A percentile compares a stretch with the other conserved stretches of the same genome.
These are phyloP conservation scores for Vinca minor DNA, from an alignment of 257 asterid species.

Conservation along the genomic window DNA sequence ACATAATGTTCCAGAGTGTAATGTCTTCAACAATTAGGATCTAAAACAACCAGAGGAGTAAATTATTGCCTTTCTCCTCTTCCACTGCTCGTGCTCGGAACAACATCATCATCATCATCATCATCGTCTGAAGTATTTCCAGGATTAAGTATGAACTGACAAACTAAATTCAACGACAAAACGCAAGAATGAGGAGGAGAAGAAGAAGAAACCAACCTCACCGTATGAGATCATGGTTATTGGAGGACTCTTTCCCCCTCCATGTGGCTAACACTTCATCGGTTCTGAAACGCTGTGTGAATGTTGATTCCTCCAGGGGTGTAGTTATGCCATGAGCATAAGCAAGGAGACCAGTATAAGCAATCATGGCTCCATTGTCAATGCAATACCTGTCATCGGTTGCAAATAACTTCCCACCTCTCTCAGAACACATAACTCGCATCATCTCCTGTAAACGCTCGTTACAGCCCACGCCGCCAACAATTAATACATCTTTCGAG, in stretches of 20 bases:
- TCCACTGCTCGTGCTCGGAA: too few relatives aligned
- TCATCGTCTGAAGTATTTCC: too few relatives aligned
- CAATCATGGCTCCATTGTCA: slow-evolving; percentile 98
- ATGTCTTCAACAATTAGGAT: too few relatives aligned
- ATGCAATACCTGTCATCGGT: slow-evolving; percentile 91
- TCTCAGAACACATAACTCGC: slow-evolving; percentile 84
- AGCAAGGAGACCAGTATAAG: slow-evolving; percentile 87
- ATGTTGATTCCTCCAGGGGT: slow-evolving; percentile 72
- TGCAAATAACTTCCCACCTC: slow-evolving; percentile 76
- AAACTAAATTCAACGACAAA: too few relatives aligned
- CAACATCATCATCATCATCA: too few relatives aligned
- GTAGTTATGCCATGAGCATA: slow-evolving; percentile 70
- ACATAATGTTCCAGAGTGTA: too few relatives aligned
- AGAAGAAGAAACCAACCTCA: slow-evolving; percentile 1
- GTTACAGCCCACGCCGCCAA: slow-evolving; percentile 96
- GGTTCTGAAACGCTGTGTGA: slow-evolving; percentile 87
- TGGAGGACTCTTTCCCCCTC: slow-evolving; percentile 65
- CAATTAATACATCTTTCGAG: slow-evolving; percentile 78
- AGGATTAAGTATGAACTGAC: too few relatives aligned
- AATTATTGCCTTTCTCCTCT: too few relatives aligned
- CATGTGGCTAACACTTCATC: slow-evolving; percentile 90
- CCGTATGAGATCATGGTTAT: neutral
- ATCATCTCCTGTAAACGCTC: slow-evolving; percentile 89
- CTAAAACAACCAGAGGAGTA: too few relatives aligned
- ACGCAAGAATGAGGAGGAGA: too few relatives aligned